Evolutionary conservation across 2,329 filamentous ascomycete species (phyloP).

Genomic region (Fusarium sambucinum): DNA sequence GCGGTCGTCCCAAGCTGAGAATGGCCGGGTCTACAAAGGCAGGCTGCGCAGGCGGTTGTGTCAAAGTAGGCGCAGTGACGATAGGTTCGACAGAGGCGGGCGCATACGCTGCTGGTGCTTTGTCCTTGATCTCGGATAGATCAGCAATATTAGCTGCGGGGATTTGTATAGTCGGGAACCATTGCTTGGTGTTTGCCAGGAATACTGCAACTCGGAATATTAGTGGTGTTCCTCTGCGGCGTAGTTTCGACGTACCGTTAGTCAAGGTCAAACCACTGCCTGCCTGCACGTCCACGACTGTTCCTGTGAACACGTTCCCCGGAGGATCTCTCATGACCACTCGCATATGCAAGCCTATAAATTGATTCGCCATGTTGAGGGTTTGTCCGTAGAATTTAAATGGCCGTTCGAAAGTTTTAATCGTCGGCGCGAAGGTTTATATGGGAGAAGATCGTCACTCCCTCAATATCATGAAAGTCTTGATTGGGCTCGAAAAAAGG

Average conservation of each 20-base stretch:
- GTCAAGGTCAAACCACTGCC: slow-evolving; percentile 76
- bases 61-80: slow-evolving; percentile 44
- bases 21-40: slow-evolving; percentile 86
- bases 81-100: slow-evolving; percentile 45
- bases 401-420: slow-evolving; percentile 2
- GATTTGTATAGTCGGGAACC: slow-evolving; percentile 60
- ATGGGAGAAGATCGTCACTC: slow-evolving; percentile 25
- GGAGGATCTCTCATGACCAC: slow-evolving; percentile 77
- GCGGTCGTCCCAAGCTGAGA: slow-evolving; percentile 71
- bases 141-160: slow-evolving; percentile 60
- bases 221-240: slow-evolving; percentile 4
- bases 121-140: slow-evolving; percentile 56
- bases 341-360: slow-evolving; percentile 81
- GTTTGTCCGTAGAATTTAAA: neutral
- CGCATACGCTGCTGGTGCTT: slow-evolving; percentile 46
- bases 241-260: slow-evolving; percentile 68
- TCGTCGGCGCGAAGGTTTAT: slow-evolving; percentile 27
- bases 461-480: slow-evolving; percentile 43
- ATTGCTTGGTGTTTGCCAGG: slow-evolving; percentile 57
- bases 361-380: slow-evolving; percentile 66
- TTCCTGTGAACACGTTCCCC: slow-evolving; percentile 74
- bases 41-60: slow-evolving; percentile 51
- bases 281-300: slow-evolving; percentile 75
- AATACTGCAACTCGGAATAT: slow-evolving; percentile 51
- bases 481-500: slow-evolving; percentile 10